Evolutionary conservation across 2,329 filamentous ascomycete genomes (phyloP), one percentile per base, ranked within the genome.

Genomic region (Diaporthe vaccinii): DNA sequence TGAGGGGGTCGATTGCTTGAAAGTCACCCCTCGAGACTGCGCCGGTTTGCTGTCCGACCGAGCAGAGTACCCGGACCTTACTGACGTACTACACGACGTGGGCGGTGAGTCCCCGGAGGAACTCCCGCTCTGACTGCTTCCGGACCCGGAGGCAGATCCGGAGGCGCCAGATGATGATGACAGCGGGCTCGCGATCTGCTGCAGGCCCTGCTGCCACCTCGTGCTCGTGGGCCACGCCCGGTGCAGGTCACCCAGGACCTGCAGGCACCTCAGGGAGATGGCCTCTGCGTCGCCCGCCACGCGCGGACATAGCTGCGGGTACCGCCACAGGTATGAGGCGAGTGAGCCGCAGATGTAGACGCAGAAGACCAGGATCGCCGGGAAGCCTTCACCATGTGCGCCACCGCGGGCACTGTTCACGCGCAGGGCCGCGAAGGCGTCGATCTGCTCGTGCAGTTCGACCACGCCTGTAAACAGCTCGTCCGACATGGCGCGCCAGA

Each of bases 281-380:
- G 39, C 74, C 62, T 82, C 80, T 5, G 81, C 80, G 41, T 74
- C 75, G 25, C 74, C 71, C 0, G 80, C 79, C 4, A 80, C 71
- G 9, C 70, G 76, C 31, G 79, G 79, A 65, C 81, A 82, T n/a
- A 82, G 77, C 36, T 77, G 76, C 8, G 82, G 82, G 67, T 80
- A 78, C 17, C 80, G 80, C 78, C 79, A 81, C 2, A 84, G 79
- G 59, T 82, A 80, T 1, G 77, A 77, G 17, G 80, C 80, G n/a
- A 85, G 78, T 0, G 83, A 85, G 14, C 84, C 84, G 75, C 84
- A 85, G 62, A 84, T 81, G 77, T 85, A 85, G 51, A 83, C 80
- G 70, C 83, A 85, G 62, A 85, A 85, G 14, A 84, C 84, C 9
- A 85, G 79, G 34, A 85, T 83, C 69, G 80, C 82, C 9, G 82